Evolutionary conservation across 2,329 filamentous ascomycete species (phyloP).

Genomic region (Aspergillus pseudonomiae): DNA sequence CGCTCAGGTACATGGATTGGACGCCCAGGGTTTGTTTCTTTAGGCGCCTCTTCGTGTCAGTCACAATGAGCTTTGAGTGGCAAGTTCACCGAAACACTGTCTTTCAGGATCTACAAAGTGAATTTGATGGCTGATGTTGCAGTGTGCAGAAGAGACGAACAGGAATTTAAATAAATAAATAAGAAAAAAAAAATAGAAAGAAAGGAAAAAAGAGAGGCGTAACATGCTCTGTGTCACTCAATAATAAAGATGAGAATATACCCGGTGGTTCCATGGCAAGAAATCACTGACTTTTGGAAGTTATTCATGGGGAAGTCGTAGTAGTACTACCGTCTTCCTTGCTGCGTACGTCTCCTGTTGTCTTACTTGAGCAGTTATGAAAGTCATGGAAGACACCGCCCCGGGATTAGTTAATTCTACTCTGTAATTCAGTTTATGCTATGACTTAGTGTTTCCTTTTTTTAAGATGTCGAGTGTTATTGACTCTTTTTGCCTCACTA

Average conservation of each 20-base stretch:
- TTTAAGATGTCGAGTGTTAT: background rate
- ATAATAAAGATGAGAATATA: conserved; percentile 4
- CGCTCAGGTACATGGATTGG: conserved; percentile 1
- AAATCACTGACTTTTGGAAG: background rate
- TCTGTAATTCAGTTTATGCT: no score
- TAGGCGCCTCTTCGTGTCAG: background rate
- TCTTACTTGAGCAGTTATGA: background rate
- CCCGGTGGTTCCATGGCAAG: background rate
- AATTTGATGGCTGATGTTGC: background rate
- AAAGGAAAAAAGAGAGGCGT: background rate
- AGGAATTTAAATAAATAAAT: no score
- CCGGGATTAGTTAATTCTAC: background rate
- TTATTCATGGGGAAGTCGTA: background rate
- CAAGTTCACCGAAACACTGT: background rate
- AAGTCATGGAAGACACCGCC: background rate
- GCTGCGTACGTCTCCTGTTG: background rate
- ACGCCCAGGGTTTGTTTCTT: background rate
- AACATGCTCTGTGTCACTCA: background rate
- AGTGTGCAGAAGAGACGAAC: background rate
- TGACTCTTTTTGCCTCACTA: background rate
- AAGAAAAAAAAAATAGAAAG: background rate
- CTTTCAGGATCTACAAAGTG: background rate
- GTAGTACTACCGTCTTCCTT: background rate
- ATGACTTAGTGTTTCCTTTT: background rate
- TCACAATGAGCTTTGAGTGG: background rate